Base-by-base conservation (phyloP, 179 eudicot genomes). In the Nepenthes alata region DNA sequence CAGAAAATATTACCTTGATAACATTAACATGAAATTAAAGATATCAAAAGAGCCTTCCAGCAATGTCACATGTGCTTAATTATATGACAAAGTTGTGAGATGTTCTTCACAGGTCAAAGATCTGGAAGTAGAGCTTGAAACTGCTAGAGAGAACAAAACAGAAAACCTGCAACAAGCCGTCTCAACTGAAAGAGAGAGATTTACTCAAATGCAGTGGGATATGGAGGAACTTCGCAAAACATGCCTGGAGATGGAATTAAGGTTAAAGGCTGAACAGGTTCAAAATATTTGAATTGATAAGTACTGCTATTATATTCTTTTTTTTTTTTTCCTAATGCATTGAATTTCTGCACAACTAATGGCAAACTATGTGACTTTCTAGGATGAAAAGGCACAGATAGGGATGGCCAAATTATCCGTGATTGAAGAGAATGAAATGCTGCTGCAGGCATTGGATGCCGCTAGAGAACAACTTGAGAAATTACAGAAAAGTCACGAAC, bases 181-280 rank as follows among this genome's bases (percentile, higher is more conserved):
- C 70, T 70, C 81, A 35, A 70, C 68, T 61, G 94, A 90, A 80
- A 81, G 77, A 74, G 97, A 85, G 68, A 82, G 81, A 68, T 72
- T 67, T 68, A 89, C 88, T 60, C 89, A 89, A 62, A 83, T 75
- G 78, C 98, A 89, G 70, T 89, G 89, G 95, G 95, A 91, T 76
- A 68, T 86, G 76, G 98, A 91, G 70, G 98, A 89, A 74, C 71
- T 84, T 57, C 79, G 81, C 63, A 85, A 80, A 61, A 83, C 74
- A 65, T 83, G 82, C 67, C 67, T 86, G 70, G 98, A 89, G 67
- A 66, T 77, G 86, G 95, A 89, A 67, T 47, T 86, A 72, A 78
- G 81, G 41, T 62, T 91, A 58, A 81, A 81, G 61, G 67, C 72
- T 59, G 88, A 86, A 64, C 89, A 85, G 95, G 98, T 91, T 47